These are phyloP conservation scores for Camellia japonica DNA, from an alignment of 148 eudicot species.

Conservation along the genomic window DNA sequence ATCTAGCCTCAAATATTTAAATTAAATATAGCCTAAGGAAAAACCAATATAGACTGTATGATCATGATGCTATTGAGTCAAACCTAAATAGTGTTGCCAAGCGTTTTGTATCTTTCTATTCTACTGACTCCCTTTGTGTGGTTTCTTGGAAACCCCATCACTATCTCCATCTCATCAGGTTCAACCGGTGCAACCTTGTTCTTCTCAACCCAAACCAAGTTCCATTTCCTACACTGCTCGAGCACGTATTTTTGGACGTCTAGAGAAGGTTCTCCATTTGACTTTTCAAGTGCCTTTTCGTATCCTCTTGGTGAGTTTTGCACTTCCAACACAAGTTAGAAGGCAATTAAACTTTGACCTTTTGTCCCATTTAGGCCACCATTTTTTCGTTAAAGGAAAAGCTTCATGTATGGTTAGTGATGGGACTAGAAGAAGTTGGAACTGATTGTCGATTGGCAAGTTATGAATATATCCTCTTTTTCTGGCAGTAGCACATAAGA, in stretches of 20 bases:
- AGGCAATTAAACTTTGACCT: slow-evolving; percentile 71
- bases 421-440: slow-evolving; percentile 62
- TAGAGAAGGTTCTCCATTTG: slow-evolving; percentile 48
- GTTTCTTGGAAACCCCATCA: slow-evolving; percentile 74
- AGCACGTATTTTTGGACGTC: slow-evolving; percentile 45
- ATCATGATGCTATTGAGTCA: background rate
- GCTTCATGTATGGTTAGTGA: slow-evolving; percentile 63
- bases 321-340: slow-evolving; percentile 68
- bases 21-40: background rate
- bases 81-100: slow-evolving; percentile 89
- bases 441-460: slow-evolving; percentile 58
- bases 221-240: slow-evolving; percentile 71
- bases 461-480: slow-evolving; percentile 82
- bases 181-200: slow-evolving; percentile 82
- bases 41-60: background rate
- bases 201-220: slow-evolving; percentile 78
- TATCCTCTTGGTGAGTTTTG: slow-evolving; percentile 58
- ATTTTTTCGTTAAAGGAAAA: slow-evolving; percentile 50
- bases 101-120: slow-evolving; percentile 68
- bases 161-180: slow-evolving; percentile 75
- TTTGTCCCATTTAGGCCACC: slow-evolving; percentile 85
- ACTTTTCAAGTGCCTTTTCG: slow-evolving; percentile 51
- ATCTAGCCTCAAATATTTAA: too few species aligned
- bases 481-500: slow-evolving; percentile 69
- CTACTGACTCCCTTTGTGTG: slow-evolving; percentile 81